These are phyloP conservation scores for Erythrobasidium yunnanense DNA, from an alignment of 768 basidiomycete genomes.

Conservation along the genomic window DNA sequence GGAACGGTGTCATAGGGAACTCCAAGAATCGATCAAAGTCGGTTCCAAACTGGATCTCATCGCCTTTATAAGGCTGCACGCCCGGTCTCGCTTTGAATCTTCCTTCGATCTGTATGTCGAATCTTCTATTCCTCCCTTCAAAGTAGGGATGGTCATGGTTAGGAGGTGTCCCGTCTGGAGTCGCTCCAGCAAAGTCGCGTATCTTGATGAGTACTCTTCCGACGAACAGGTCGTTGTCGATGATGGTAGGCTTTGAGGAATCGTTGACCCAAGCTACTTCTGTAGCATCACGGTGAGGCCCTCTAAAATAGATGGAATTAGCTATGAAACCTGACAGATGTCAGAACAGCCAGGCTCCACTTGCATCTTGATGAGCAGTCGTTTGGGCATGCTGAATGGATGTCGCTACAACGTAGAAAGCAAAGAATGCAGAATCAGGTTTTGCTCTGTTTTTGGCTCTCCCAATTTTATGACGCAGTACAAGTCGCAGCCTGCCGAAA, in stretches of 20 bases:
- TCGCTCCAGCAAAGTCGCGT: conserved; percentile 34
- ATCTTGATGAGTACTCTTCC: conserved; percentile 35
- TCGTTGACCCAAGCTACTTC: conserved; percentile 33
- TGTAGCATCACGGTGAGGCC: conserved; percentile 22
- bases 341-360: too few species aligned
- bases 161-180: conserved; percentile 31
- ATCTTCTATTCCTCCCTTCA: conserved; percentile 29
- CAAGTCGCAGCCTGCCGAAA: too few species aligned
- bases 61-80: conserved; percentile 29
- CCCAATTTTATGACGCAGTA: too few species aligned
- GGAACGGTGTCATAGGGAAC: conserved; percentile 33
- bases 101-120: conserved; percentile 37
- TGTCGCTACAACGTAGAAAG: too few species aligned
- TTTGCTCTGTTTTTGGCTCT: too few species aligned
- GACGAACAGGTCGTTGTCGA: conserved; percentile 33
- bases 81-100: conserved; percentile 32
- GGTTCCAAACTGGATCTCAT: conserved; percentile 32
- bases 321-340: too few species aligned
- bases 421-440: too few species aligned
- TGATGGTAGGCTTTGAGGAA: conserved; percentile 28
- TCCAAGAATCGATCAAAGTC: conserved; percentile 36
- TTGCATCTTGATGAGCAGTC: too few species aligned
- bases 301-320: conserved; percentile 8
- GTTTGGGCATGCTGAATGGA: too few species aligned
- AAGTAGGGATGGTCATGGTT: conserved; percentile 31